Evolutionary conservation across 2,329 filamentous ascomycete species (phyloP).

Genomic region (Pestalotiopsis sp.): DNA sequence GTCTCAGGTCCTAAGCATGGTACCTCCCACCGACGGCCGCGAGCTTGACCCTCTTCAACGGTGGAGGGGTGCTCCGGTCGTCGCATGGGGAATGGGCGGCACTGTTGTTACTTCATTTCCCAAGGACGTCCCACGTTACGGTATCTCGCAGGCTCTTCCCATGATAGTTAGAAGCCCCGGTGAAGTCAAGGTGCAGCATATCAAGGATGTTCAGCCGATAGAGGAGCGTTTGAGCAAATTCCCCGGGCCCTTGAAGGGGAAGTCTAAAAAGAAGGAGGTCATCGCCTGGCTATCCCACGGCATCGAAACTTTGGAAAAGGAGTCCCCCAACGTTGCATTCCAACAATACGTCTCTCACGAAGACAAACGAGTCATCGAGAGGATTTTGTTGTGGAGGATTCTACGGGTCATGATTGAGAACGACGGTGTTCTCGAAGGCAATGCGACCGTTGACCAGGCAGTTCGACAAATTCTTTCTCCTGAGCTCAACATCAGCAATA

Average conservation of each 20-base stretch:
- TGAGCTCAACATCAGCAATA: constrained; percentile 35
- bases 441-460: constrained; percentile 69
- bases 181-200: constrained; percentile 75
- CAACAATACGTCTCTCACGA: constrained; percentile 56
- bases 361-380: constrained; percentile 77
- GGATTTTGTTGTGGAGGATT: constrained; percentile 85
- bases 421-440: constrained; percentile 81
- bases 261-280: constrained; percentile 95
- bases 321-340: constrained; percentile 50
- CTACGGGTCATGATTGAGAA: constrained; percentile 80
- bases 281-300: constrained; percentile 77
- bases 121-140: constrained; percentile 84
- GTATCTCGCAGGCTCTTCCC: constrained; percentile 70
- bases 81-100: constrained; percentile 88
- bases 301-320: constrained; percentile 73
- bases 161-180: constrained; percentile 83
- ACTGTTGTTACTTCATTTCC: constrained; percentile 84
- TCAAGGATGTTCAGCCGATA: constrained; percentile 74
- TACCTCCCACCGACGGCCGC: constrained; percentile 66
- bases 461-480: constrained; percentile 77
- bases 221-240: constrained; percentile 78
- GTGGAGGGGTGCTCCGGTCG: constrained; percentile 88
- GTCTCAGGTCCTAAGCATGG: constrained; percentile 59
- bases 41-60: constrained; percentile 79
- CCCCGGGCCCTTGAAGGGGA: constrained; percentile 85